A percentile compares a stretch with the other conserved stretches of the same genome.
Conservation (phyloP, 2,329 filamentous ascomycete species). For the Ophiognomonia clavigignenti-juglandacearum region DNA sequence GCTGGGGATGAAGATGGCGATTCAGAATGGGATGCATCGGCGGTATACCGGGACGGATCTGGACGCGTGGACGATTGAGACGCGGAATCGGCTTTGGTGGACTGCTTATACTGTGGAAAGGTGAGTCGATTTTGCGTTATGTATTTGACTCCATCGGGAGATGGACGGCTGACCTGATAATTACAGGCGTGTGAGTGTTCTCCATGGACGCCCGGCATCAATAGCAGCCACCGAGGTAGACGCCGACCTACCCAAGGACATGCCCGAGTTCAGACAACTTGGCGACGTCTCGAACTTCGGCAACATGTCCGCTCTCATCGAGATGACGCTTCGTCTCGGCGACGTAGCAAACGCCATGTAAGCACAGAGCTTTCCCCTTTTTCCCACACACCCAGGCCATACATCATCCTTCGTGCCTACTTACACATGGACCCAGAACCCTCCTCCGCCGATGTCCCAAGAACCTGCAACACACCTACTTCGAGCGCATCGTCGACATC, state of each 20-base stretch:
- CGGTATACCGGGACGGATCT: slow-evolving; percentile 42
- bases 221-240: slow-evolving; percentile 49
- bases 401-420: slow-evolving; percentile 17
- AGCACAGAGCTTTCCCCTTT: slow-evolving; percentile 11
- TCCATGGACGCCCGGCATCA: slow-evolving; percentile 51
- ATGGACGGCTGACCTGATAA: slow-evolving; percentile 7
- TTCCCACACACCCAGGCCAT: background rate
- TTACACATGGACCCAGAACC: too few species aligned
- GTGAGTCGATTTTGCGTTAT: too few species aligned
- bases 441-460: slow-evolving; percentile 32
- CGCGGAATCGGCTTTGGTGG: slow-evolving; percentile 53
- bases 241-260: slow-evolving; percentile 44
- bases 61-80: slow-evolving; percentile 43
- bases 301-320: slow-evolving; percentile 15
- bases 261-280: slow-evolving; percentile 25
- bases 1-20: slow-evolving; percentile 50
- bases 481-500: slow-evolving; percentile 32
- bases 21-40: slow-evolving; percentile 57
- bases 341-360: slow-evolving; percentile 36
- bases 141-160: background rate
- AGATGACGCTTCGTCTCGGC: slow-evolving; percentile 32
- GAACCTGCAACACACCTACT: slow-evolving; percentile 32
- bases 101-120: slow-evolving; percentile 53
- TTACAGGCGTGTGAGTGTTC: slow-evolving; percentile 46
- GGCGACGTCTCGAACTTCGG: slow-evolving; percentile 5